Base-by-base conservation (phyloP, 192 early-diverging fungal genomes). In the Coemansia sp. region DNA sequence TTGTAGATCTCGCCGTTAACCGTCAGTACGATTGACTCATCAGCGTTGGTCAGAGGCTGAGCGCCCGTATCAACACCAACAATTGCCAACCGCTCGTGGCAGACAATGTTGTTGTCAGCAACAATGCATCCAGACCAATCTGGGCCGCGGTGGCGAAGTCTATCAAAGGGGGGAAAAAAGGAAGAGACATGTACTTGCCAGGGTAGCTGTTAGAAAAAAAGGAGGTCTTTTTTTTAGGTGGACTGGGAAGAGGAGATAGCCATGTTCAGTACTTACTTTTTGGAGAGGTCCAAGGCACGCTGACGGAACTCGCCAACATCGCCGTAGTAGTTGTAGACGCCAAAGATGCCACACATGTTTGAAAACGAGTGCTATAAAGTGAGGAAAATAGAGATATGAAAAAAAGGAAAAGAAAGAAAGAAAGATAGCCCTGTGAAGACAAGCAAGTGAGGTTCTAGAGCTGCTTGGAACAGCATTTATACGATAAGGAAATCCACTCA, bases 1-100 rank as follows among this genome's bases (percentile, higher is more conserved):
- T 99, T 99, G 86, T 99, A 99, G 79, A 99, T 99, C 78, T 99
- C 97, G 66, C 97, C 97, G 84, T 99, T 99, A 71, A 98, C 97
- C 27, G 88, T 84, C 61, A 99, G 87, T 62, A 99, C 85, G 41
- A 99, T 67, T 49, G 88, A 77, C 62, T 92, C 94, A 75, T 98
- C 95, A 13, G 85, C 90, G 84, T 93, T 96, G 76, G 92, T 93
- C 70, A 99, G 85, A 15, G 97, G 97, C 79, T 99, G 97, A 24
- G 97, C 97, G 52, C 97, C 97, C 64, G 88, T 89, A 64, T 94
- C 96, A 71, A 99, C 90, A 76, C 97, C 97, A 62, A 99, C 97
- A 69, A 99, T 99, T 41, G 97, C 97, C 59, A 99, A 83, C 80
- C 97, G 92, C 85, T 99, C 97, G 71, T 99, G 97, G 86, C 92